These are phyloP conservation scores for Eucalyptus sp. DNA, from an alignment of 345 rosid species.

Conservation along the genomic window DNA sequence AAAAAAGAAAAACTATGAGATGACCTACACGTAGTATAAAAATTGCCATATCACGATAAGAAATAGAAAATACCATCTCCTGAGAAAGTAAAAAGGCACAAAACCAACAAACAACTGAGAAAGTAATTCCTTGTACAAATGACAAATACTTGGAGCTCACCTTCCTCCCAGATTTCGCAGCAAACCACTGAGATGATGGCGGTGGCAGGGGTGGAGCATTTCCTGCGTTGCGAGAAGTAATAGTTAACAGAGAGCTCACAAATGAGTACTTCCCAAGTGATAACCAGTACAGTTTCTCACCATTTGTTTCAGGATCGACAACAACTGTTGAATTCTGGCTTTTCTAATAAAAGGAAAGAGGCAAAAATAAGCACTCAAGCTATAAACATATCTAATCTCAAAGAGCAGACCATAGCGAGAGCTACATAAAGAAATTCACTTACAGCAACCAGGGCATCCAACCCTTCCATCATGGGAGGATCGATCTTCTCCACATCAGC, in stretches of 20 bases:
- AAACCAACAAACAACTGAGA: background rate
- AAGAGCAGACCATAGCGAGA: background rate
- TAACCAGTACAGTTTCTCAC: constrained; percentile 16
- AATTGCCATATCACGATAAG: background rate
- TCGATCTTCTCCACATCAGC: constrained; percentile 30
- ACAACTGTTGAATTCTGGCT: constrained; percentile 9
- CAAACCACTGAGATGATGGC: constrained; percentile 36
- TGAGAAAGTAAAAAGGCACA: background rate
- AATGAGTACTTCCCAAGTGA: background rate
- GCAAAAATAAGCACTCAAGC: background rate
- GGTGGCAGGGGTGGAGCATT: constrained; percentile 12
- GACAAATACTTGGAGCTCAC: constrained; percentile 5
- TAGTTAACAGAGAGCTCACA: background rate
- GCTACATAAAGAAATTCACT: background rate
- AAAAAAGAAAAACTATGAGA: background rate
- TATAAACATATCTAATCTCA: background rate
- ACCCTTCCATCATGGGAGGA: constrained; percentile 66
- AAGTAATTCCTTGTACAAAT: background rate
- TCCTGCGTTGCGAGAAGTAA: constrained; percentile 18
- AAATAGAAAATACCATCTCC: background rate
- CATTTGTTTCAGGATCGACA: constrained; percentile 24
- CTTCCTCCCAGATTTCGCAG: constrained; percentile 52
- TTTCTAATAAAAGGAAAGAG: constrained; percentile 15
- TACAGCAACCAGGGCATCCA: constrained; percentile 30
- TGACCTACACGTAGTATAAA: background rate